These are phyloP conservation scores for Paradendryphiella salina DNA, from an alignment of 2,329 filamentous ascomycete species.

Conservation along the genomic window DNA sequence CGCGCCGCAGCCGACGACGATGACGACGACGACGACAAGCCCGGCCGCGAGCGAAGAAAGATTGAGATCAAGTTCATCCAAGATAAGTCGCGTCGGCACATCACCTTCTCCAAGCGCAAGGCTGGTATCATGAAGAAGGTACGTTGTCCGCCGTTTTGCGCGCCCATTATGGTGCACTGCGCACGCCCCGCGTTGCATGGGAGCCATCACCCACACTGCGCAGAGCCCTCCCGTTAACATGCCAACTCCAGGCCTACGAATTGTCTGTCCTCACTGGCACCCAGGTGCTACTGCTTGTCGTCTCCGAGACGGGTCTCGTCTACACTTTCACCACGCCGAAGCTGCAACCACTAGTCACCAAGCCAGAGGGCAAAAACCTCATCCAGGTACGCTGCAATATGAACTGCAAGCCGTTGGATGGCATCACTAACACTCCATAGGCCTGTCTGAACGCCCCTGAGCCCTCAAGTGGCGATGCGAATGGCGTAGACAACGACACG, in stretches of 20 bases:
- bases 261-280: constrained; percentile 96
- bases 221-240: constrained; percentile 29
- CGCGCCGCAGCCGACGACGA: constrained; percentile 86
- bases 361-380: constrained; percentile 97
- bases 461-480: constrained; percentile 75
- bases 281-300: constrained; percentile 92
- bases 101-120: constrained; percentile 99
- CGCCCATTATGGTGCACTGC: neutral
- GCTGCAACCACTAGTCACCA: constrained; percentile 95
- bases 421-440: constrained; percentile 57
- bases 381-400: constrained; percentile 74
- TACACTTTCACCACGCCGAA: constrained; percentile 99
- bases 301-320: constrained; percentile 94
- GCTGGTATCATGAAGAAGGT: constrained; percentile 99
- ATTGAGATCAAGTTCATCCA: constrained; percentile 99
- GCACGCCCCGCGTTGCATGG: constrained; percentile 32
- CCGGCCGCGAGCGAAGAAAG: constrained; percentile 95
- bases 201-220: constrained; percentile 31
- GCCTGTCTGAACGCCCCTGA: constrained; percentile 96
- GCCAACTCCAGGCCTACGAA: constrained; percentile 78
- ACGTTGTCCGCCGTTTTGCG: constrained; percentile 45
- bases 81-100: constrained; percentile 98
- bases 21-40: constrained; percentile 97
- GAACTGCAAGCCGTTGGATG: constrained; percentile 8
- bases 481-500: constrained; percentile 56